Conservation (phyloP, 495 filamentous ascomycete genomes). For the Xylaria curta region DNA sequence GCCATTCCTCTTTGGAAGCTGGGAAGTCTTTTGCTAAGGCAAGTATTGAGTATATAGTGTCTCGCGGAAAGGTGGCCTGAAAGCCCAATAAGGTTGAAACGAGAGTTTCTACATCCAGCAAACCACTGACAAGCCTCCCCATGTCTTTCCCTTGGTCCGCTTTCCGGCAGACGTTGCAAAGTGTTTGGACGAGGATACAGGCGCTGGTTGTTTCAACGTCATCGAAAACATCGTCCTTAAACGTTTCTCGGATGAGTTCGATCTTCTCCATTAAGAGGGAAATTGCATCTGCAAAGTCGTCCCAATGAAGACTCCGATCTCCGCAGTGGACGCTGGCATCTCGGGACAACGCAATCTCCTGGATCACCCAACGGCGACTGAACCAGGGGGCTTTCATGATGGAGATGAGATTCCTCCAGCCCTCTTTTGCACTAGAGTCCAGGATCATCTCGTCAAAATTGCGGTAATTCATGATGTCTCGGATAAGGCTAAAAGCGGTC, state of each 20-base stretch:
- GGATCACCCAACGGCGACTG: not conserved
- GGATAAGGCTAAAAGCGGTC: not conserved
- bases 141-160: not conserved
- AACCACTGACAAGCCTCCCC: not conserved
- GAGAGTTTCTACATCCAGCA: not conserved
- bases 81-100: not conserved
- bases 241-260: not conserved
- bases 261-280: not conserved
- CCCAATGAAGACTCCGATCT: not conserved
- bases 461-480: not conserved
- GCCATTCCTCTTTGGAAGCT: not conserved
- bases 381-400: not conserved
- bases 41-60: not conserved
- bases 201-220: not conserved
- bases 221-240: not conserved
- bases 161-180: not conserved
- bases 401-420: not conserved
- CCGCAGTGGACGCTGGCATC: not conserved
- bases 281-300: not conserved
- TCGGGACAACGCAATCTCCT: not conserved
- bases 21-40: not conserved
- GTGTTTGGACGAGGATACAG: not conserved
- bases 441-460: constrained; percentile 3
- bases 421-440: not conserved
- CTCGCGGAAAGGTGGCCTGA: not conserved